Base-by-base conservation (phyloP, 345 rosid species). In the Citrus reticulata region DNA sequence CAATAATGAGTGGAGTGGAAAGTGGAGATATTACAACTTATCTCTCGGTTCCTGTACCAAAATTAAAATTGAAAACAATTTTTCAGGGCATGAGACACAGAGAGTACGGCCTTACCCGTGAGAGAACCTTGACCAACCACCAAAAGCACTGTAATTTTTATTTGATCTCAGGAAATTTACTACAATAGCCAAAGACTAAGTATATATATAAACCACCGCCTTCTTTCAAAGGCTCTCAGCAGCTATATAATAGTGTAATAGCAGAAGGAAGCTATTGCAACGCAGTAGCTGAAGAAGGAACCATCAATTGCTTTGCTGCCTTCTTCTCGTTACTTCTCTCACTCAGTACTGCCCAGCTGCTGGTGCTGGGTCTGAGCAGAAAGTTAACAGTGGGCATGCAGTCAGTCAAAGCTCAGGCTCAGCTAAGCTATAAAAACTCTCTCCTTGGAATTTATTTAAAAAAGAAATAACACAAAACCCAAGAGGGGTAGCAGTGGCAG, bases 151-250 rank as follows among this genome's bases (percentile, higher is more conserved):
- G 13, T 29, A 49, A 10, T 30, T 30, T 32, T 14, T 59, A 62
- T 29, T 16, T 46, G 13, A n/a, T n/a, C 63, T 67, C 67, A 59
- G 54, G 22, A 74, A 71, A 25, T 70, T 63, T 70, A 70, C 74
- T 63, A 73, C 75, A 68, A 68, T 57, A 80, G 80, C 79, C 82
- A 71, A 35, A 35, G 70, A 35, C 70, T 66, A 66, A 32, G 51
- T 46, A 3, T 0, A 13, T 2, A 17, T 17, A 64, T 30, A 30
- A 69, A 78, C 87, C 82, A 82, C 85, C 79, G 79, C 89, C 85
- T 65, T 46, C 42, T 68, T 25, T 30, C 75, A 11, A 61, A 72
- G 73, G 22, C 24, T 63, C 32, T 64, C 70, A 62, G 67, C 37
- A 66, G 70, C 42, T 32, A 65, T 4, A 39, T 11, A 11, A 39